Evolutionary conservation across 306 rosid genomes (phyloP), one percentile per base, ranked within the genome.

Genomic region (Hylodesmum podocarpum): DNA sequence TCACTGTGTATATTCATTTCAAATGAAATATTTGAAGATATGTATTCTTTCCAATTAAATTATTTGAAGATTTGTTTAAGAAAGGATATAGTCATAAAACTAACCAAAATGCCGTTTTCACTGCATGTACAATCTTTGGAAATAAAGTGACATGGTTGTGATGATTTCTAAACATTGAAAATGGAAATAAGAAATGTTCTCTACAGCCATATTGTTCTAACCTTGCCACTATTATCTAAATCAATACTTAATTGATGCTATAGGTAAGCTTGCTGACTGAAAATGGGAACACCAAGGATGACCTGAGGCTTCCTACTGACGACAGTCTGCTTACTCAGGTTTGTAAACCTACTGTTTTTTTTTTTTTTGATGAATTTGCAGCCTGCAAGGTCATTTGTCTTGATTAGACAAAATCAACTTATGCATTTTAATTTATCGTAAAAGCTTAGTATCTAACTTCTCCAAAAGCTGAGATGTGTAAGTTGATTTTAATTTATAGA

Each of bases 181-280:
- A 33, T 16, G 25, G 16, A 31, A 15, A n/a, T 16, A 29, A 7
- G 8, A 3, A 59, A 9, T 58, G 40, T 15, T 15, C 2, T 33
- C 12, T 61, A 3, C 4, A 31, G 33, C 70, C 8, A 13, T 9
- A 65, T 4, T 65, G 7, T 6, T 65, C 6, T 70, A 5, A 7
- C 72, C 24, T 27, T 39, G 57, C 7, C 44, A 15, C 66, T 34
- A 4, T 63, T 55, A 8, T 80, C 73, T 76, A 6, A 72, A 58
- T n/a, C 31, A 5, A 46, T 58, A 21, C 50, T 43, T 33, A 54
- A 66, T 43, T 70, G 75, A 21, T 78, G 28, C 54, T 78, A 34
- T 24, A 89, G 94, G 78, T 89, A 72, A 89, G 91, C 67, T 73
- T 89, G 70, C 88, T 89, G 33, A 82, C 91, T 43, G 94, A 89